Evolutionary conservation across 345 rosid genomes (phyloP), one percentile per base, ranked within the genome.

Genomic region (Pugionium cornutum): DNA sequence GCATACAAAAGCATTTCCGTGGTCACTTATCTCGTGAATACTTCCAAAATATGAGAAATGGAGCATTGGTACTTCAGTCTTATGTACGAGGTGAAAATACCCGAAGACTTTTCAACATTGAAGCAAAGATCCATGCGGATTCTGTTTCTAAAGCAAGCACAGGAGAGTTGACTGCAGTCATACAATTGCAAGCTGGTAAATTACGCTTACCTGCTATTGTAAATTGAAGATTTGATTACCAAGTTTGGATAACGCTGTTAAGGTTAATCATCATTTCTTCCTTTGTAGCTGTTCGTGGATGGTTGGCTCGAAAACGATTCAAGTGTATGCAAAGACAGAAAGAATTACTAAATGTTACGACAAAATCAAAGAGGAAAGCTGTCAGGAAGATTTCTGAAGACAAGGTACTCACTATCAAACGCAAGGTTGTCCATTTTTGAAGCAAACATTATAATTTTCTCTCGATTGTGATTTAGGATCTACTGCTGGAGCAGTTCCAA

Each of bases 131-230:
- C 9, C 62, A 58, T 72, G 61, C 68, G 36, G 72, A 62, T 65
- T 30, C 62, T 58, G 70, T 82, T 67, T 58, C 80, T 30, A 45
- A 65, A 61, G 69, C 70, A 7, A 68, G 52, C 26, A 67, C 77
- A 50, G 80, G 72, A 72, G 83, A 78, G 79, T 66, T 80, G 75
- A 67, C 28, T 31, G 84, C 84, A 76, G 64, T 78, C 62, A 73
- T 81, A 76, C 76, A 48, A 74, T 74, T 95, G 71, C 99, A 95
- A 66, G 84, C 99, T 51, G 91, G 99, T 95, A 81, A 63, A 54
- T 31, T 0, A n/a, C 41, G 4, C 6, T 55, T 39, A 27, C 50
- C 64, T 7, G 39, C 45, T 40, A 57, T 73, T 32, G 33, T 63
- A 31, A 6, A 28, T 18, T 35, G 46, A 53, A 58, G 37, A 32